These are phyloP conservation scores for Candida parachauliodes DNA, from an alignment of 805 yeast species.

Conservation along the genomic window DNA sequence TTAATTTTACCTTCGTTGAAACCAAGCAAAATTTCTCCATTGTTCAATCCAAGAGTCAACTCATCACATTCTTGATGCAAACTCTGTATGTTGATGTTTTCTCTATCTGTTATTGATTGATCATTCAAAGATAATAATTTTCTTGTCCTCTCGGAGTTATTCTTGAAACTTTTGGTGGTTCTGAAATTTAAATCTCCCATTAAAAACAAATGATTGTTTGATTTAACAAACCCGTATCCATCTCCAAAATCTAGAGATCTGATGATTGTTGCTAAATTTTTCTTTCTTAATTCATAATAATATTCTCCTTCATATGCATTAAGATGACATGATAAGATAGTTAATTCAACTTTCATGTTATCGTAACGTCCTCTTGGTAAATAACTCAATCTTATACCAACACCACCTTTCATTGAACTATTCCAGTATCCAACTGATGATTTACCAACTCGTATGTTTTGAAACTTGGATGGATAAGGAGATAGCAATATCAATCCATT, in stretches of 20 bases:
- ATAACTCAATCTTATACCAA: constrained; percentile 51
- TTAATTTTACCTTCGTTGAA: constrained; percentile 62
- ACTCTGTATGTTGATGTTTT: constrained; percentile 8
- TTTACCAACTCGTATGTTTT: constrained; percentile 23
- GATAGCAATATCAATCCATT: constrained; percentile 52
- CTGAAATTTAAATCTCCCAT: constrained; percentile 89
- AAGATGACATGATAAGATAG: constrained; percentile 70
- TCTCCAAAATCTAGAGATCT: constrained; percentile 56
- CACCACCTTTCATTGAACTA: constrained; percentile 75
- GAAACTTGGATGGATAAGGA: constrained; percentile 34
- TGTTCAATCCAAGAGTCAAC: constrained; percentile 36
- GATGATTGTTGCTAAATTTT: constrained; percentile 47
- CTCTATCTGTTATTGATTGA: constrained; percentile 11
- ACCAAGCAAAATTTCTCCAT: constrained; percentile 52
- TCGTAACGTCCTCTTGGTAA: constrained; percentile 17
- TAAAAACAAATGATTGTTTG: constrained; percentile 58
- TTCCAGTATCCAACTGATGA: constrained; percentile 54
- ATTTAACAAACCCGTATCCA: constrained; percentile 50
- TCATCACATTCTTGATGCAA: constrained; percentile 46
- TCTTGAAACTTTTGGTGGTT: constrained; percentile 28
- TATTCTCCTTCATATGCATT: constrained; percentile 71
- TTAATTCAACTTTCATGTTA: constrained; percentile 33
- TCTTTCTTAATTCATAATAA: constrained; percentile 47
- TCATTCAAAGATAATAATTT: constrained; percentile 23
- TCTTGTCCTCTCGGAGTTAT: constrained; percentile 9